These are phyloP conservation scores for Auxenochlorella protothecoides DNA, from an alignment of 139 green algal species.

Conservation along the genomic window DNA sequence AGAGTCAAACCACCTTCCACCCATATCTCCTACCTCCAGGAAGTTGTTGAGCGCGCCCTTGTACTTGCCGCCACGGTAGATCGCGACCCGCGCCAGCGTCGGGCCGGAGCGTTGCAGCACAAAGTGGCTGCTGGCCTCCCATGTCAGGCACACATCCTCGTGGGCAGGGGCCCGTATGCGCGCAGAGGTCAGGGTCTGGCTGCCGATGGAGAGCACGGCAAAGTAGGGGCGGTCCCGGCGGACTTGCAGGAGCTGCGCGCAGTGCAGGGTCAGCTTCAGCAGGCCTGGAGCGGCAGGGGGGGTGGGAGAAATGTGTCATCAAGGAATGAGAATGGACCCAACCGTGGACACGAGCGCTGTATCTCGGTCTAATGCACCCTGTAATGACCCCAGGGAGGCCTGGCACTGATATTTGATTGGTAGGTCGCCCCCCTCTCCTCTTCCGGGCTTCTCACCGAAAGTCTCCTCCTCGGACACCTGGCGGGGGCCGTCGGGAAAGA, in stretches of 20 bases:
- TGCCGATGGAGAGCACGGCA: conserved; percentile 8
- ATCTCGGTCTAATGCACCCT: no score
- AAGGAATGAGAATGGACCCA: no score
- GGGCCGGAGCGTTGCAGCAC: conserved; percentile 18
- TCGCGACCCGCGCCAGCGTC: conserved; percentile 10
- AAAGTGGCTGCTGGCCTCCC: conserved; percentile 4
- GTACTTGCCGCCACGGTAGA: conserved; percentile 3
- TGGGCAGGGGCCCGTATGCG: not conserved
- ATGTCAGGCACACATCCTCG: not conserved
- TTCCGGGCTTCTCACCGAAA: no score
- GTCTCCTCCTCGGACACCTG: no score
- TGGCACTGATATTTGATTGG: no score
- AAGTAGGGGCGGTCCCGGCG: conserved; percentile 1
- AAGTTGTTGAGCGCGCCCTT: conserved; percentile 11
- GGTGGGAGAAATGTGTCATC: no score
- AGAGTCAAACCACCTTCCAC: no score
- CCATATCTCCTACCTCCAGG: not conserved
- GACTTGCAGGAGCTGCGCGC: not conserved
- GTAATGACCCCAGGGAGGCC: no score
- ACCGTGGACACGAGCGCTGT: no score
- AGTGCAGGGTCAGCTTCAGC: not conserved
- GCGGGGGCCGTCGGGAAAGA: no score
- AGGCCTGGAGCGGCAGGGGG: no score
- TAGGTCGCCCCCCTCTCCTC: no score
- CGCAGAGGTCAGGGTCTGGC: not conserved